Evolutionary conservation across 1,284 basidiomycete genomes (phyloP), one percentile per base, ranked within the genome.

Genomic region (Xerocomus nothofagi): DNA sequence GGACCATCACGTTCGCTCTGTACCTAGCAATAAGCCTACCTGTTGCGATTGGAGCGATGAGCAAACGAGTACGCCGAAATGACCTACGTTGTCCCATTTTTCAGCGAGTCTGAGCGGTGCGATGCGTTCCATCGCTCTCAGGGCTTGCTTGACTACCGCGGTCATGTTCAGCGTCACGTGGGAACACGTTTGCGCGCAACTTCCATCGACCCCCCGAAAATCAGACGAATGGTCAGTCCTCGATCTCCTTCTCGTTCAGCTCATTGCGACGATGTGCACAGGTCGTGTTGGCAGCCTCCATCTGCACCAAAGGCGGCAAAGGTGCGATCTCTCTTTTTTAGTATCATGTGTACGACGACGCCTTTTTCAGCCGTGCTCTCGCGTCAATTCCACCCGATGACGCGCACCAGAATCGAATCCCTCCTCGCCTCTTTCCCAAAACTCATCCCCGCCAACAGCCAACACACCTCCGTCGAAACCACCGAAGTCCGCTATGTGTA

Each of bases 361-460:
- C 33, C 31, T 52, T 24, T 49, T 40, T 3, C 68, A 98, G 95
- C 94, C 60, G 89, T 99, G 39, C 85, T 99, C 60, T 98, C 96
- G 53, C 90, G 97, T 54, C 95, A 98, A 64, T 98, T 98, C 72
- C 82, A 93, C 52, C 93, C 95, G 54, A 92, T 99, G 83, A 84
- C 93, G 24, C 82, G 92, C 55, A 85, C 93, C 3, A 81, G 96
- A 50, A 93, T 99, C 63, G 95, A 99, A 71, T 91, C 93, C 36
- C 86, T 99, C 29, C 86, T 99, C 38, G 88, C 95, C 9, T 95
- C 95, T 6, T 99, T 99, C 78, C 94, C 96, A 10, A 98, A 98
- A 71, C 86, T 98, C 60, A 96, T 99, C 60, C 93, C 93, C n/a
- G 82, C 88, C 54, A 93, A 93, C 64, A 94, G 91, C 15, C 96